Base-by-base conservation (phyloP, 2,329 filamentous ascomycete species). In the Sporothrix variecibatus region DNA sequence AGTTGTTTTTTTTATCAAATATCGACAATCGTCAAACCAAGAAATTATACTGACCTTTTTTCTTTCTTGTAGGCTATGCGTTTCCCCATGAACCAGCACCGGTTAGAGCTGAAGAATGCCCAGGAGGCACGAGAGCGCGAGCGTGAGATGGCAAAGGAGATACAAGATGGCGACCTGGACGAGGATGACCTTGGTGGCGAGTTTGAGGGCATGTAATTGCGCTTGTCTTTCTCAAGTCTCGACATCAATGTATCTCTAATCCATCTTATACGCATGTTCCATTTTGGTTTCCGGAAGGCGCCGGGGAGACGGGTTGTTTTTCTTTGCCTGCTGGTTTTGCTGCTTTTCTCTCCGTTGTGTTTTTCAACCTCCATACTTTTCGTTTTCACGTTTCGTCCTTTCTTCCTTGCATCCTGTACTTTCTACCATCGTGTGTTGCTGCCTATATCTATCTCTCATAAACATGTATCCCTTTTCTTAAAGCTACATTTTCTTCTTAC, bases 81-180 rank as follows among this genome's bases (percentile, higher is more conserved):
- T 73, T 99, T 98, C 85, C 96, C 96, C 2, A 98, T 98, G 95
- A 98, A 99, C 86, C 96, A 98, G 84, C 96, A 99, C 84, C 91
- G 96, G 23, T 87, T 98, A 73, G 96, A 99, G 84, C 88, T 99
- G 73, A 98, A 98, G 89, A 98, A 97, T 80, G 96, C 96, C 0
- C 95, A 98, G 83, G 97, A 99, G 84, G 96, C 96, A n/a, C 90
- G 96, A 70, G 96, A 99, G 83, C 89, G 96, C 26, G 96, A 99
- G 86, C 90, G 96, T 23, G 96, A 99, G 84, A 90, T 99, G 87
- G 96, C 95, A 76, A 98, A 98, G 88, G 96, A 99, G 87, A 98
- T 99, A 81, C 94, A 97, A 84, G 96, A 98, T 78, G 96, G 95
- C 26, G 96, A 99, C 81, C 88, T 97, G 83, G 96, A 98, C 79